Evolutionary conservation across 2,329 filamentous ascomycete genomes (phyloP).

Genomic region (Talaromyces atroroseus): DNA sequence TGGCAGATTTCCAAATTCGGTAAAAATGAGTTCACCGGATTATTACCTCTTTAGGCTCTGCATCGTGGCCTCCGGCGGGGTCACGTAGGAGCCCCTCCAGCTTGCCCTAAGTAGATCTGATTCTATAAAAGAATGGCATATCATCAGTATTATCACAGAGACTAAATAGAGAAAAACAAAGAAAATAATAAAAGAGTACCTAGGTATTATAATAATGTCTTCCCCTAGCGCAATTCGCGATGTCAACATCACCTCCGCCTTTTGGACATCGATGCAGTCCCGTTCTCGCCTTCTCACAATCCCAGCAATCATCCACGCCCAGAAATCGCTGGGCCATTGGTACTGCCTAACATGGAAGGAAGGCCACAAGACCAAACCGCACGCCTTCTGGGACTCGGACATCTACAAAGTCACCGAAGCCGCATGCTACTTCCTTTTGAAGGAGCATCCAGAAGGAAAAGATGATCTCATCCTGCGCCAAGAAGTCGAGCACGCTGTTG

Average conservation of each 20-base stretch:
- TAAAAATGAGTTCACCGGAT: neutral
- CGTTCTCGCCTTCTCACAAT: slow-evolving; percentile 17
- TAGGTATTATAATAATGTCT: slow-evolving; percentile 1
- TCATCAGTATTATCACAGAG: neutral
- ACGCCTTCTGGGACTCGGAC: slow-evolving; percentile 57
- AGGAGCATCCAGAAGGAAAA: slow-evolving; percentile 31
- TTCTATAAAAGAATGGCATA: neutral
- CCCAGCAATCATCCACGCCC: slow-evolving; percentile 19
- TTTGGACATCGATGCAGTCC: slow-evolving; percentile 17
- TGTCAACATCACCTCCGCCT: slow-evolving; percentile 17
- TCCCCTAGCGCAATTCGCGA: slow-evolving; percentile 11
- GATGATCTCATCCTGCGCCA: slow-evolving; percentile 31
- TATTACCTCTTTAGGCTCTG: neutral
- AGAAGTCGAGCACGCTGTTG: slow-evolving; percentile 52
- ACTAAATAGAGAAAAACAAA: neutral
- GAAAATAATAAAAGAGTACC: too few species aligned
- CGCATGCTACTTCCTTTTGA: slow-evolving; percentile 51
- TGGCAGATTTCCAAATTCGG: neutral
- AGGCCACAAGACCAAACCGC: slow-evolving; percentile 37
- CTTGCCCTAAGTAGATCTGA: neutral
- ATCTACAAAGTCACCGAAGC: slow-evolving; percentile 60
- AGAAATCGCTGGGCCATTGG: slow-evolving; percentile 17
- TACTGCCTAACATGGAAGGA: slow-evolving; percentile 20
- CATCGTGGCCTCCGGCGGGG: neutral
- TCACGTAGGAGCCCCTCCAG: neutral